Evolutionary conservation across 2,329 filamentous ascomycete genomes (phyloP).

Genomic region (Talaromyces amestolkiae): DNA sequence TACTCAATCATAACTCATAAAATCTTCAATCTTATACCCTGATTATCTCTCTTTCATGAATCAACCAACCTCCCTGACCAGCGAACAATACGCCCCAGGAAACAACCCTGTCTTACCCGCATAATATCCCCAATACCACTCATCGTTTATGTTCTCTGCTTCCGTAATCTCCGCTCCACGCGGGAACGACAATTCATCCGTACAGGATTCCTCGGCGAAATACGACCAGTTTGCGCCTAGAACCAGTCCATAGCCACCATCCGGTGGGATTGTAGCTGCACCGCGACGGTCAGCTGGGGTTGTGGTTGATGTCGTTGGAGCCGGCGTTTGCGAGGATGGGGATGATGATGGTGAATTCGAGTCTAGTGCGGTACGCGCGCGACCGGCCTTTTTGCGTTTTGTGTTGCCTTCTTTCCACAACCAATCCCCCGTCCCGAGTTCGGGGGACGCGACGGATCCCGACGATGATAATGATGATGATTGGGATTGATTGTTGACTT

Average conservation of each 20-base stretch:
- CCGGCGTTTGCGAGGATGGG: background rate
- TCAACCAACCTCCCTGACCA: conserved; percentile 42
- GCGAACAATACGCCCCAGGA: conserved; percentile 70
- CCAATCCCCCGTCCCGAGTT: conserved; percentile 37
- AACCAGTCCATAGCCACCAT: conserved; percentile 67
- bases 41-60: background rate
- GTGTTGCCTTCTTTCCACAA: conserved; percentile 42
- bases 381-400: conserved; percentile 39
- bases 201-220: conserved; percentile 59
- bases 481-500: conserved; percentile 5
- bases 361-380: conserved; percentile 24
- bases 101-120: conserved; percentile 78
- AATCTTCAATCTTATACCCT: background rate
- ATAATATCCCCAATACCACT: conserved; percentile 87
- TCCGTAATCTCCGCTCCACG: conserved; percentile 78
- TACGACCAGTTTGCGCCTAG: conserved; percentile 72
- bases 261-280: conserved; percentile 60
- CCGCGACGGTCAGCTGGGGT: conserved; percentile 3
- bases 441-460: conserved; percentile 24
- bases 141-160: conserved; percentile 80
- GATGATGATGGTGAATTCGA: background rate
- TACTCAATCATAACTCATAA: background rate
- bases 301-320: background rate
- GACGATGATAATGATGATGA: background rate
- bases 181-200: conserved; percentile 80